A percentile compares a stretch with the other conserved stretches of the same genome.
phyloP scores from a whole-genome alignment of 2,329 filamentous ascomycete species.

The Boeremia exigua region DNA sequence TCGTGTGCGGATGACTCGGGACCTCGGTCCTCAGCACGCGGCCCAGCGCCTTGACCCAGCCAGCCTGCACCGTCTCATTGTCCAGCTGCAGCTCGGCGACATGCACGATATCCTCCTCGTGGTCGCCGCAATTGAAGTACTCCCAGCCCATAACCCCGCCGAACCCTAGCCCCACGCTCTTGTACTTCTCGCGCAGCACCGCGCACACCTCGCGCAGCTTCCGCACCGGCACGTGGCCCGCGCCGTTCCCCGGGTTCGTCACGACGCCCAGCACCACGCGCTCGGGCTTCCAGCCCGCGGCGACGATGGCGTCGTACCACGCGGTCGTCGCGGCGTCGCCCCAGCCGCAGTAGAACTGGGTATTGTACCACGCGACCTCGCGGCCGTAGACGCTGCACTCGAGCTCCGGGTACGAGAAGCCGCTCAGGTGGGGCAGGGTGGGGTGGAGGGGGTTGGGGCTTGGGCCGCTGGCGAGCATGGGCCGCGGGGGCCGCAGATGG shows the following conservation, averaged over 20 bases:
- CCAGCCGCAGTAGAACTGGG: slow-evolving; percentile 94
- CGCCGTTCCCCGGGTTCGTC: slow-evolving; percentile 77
- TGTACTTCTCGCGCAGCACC: slow-evolving; percentile 65
- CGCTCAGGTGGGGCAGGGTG: slow-evolving; percentile 69
- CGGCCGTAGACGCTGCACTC: slow-evolving; percentile 56
- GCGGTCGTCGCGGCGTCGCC: slow-evolving; percentile 65
- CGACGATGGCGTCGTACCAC: slow-evolving; percentile 61
- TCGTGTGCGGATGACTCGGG: slow-evolving; percentile 25
- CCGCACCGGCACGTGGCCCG: slow-evolving; percentile 65
- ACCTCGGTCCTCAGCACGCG: slow-evolving; percentile 44
- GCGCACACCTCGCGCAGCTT: slow-evolving; percentile 64
- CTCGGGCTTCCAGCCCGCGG: slow-evolving; percentile 72
- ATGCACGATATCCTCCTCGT: slow-evolving; percentile 37
- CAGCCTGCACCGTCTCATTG: slow-evolving; percentile 36
- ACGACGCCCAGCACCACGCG: slow-evolving; percentile 82
- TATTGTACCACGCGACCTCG: slow-evolving; percentile 83
- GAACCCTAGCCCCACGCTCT: slow-evolving; percentile 58
- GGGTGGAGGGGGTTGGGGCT: slow-evolving; percentile 44
- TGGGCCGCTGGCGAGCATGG: slow-evolving; percentile 36
- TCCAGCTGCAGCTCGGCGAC: slow-evolving; percentile 27
- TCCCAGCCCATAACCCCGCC: slow-evolving; percentile 96
- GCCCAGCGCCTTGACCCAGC: slow-evolving; percentile 75
- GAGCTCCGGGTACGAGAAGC: slow-evolving; percentile 79
- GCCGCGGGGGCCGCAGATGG: slow-evolving; percentile 37
- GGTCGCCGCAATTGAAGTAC: slow-evolving; percentile 75